Base-by-base conservation (phyloP, 1,284 basidiomycete species). In the Ganoderma boninense region DNA sequence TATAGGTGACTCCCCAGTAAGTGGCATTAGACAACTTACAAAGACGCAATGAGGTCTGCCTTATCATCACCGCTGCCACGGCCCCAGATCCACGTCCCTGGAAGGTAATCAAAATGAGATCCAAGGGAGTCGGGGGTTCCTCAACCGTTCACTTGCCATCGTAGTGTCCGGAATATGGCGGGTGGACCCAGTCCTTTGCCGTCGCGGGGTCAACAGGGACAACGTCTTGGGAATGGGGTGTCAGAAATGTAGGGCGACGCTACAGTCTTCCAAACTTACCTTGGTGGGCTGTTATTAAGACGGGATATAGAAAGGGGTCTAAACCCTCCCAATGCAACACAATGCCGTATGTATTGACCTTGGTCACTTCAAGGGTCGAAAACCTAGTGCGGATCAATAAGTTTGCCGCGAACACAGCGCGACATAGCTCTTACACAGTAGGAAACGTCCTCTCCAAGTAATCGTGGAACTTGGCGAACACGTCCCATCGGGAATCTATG, bases 231-330 rank as follows among this genome's bases (percentile, higher is more conserved):
- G n/a, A 59, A 59, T 35, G 29, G 46, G 26, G n/a, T n/a, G 7
- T 56, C 16, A 49, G 35, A 14, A 44, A 65, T 71, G 35, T 18
- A 11, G 29, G 8, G 10, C 4, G 20, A 18, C 62, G 26, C 1
- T 5, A 29, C 8, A 16, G 16, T 8, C 16, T 35, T 4, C 35
- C 1, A 13, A 3, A 4, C 57, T 49, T 64, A 85, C 90, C 91
- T 82, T 92, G 89, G 75, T 94, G 92, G 0, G 85, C 90, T 16
- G 87, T 86, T 52, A 95, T 79, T 44, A 94, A 81, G 1, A 93
- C 77, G 0, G 92, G 93, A 75, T 90, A 89, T 66, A 91, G 82
- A 3, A 79, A 77, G 1, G 77, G 61, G 71, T 90, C 82, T 0
- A 84, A 84, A 40, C 92, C 93, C 49, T 83, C 76, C 87, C 90